Conservation (phyloP, 768 basidiomycete genomes). For the Russula brevipes region DNA sequence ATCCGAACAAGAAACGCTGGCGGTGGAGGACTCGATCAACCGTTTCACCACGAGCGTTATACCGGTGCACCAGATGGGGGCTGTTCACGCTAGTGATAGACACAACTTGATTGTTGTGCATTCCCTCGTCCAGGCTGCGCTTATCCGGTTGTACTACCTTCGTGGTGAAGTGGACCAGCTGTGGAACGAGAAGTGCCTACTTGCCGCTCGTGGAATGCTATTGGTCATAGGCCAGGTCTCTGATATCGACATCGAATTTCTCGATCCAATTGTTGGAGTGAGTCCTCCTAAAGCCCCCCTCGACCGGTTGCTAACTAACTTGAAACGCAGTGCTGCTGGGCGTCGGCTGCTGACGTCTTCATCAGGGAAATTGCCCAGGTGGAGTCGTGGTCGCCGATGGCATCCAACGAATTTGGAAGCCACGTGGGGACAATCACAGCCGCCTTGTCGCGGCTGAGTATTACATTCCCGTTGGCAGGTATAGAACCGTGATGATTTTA, state of each 20-base stretch:
- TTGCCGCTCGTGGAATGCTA: conserved; percentile 56
- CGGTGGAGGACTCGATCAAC: conserved; percentile 58
- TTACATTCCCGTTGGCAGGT: conserved; percentile 57
- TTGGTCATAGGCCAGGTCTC: conserved; percentile 56
- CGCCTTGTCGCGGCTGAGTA: conserved; percentile 57
- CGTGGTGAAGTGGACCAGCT: conserved; percentile 42
- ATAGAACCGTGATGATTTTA: neutral
- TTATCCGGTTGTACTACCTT: conserved; percentile 59
- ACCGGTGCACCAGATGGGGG: conserved; percentile 59
- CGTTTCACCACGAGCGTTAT: conserved; percentile 61
- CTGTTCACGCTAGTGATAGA: conserved; percentile 51
- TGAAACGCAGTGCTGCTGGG: conserved; percentile 60
- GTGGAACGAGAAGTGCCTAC: conserved; percentile 62
- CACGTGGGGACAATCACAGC: conserved; percentile 58
- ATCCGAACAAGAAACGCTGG: conserved; percentile 53
- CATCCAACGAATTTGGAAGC: conserved; percentile 50
- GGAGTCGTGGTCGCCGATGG: conserved; percentile 57
- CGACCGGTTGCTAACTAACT: conserved; percentile 1
- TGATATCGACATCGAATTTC: conserved; percentile 60
- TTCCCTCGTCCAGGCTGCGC: conserved; percentile 60
- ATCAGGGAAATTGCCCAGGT: conserved; percentile 60
- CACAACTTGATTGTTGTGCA: conserved; percentile 55
- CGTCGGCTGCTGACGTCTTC: conserved; percentile 58
- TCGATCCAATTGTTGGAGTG: conserved; percentile 78
- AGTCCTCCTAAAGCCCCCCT: conserved; percentile 28